A percentile compares a stretch with the other conserved stretches of the same genome.
Evolutionary conservation across 208 protist genomes (phyloP).

Genomic region (Phytomonas francai): DNA sequence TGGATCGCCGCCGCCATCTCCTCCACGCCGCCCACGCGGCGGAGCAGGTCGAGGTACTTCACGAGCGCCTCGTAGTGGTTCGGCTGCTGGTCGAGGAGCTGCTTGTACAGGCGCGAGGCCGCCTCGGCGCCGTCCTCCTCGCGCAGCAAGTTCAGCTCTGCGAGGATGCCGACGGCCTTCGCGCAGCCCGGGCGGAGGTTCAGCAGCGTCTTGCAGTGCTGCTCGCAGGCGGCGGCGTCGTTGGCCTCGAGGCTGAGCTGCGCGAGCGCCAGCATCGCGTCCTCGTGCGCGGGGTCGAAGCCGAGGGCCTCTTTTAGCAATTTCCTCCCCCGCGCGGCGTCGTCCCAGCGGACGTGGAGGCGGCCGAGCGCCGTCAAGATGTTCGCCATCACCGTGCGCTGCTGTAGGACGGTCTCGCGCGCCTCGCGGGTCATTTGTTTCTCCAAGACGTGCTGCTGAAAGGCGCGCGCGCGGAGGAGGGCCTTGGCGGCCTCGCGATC

Average conservation of each 20-base stretch:
- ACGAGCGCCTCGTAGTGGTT: constrained; percentile 87
- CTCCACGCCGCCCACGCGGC: constrained; percentile 44
- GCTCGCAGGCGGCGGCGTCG: constrained; percentile 85
- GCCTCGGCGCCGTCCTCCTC: constrained; percentile 69
- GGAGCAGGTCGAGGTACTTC: constrained; percentile 80
- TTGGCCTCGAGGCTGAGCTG: constrained; percentile 61
- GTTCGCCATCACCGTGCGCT: constrained; percentile 55
- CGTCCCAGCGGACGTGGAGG: constrained; percentile 18
- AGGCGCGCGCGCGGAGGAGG: constrained; percentile 55
- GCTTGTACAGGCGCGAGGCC: constrained; percentile 78
- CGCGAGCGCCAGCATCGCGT: constrained; percentile 69
- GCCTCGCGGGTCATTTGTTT: constrained; percentile 68
- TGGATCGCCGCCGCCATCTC: constrained; percentile 34
- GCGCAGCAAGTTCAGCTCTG: constrained; percentile 85
- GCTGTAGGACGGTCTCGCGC: constrained; percentile 70
- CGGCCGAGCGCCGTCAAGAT: constrained; percentile 80
- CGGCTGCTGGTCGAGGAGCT: constrained; percentile 78
- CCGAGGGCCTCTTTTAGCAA: constrained; percentile 82
- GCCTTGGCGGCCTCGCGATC: constrained; percentile 30
- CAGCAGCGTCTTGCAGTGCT: constrained; percentile 83
- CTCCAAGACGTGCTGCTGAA: constrained; percentile 66
- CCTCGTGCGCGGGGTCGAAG: constrained; percentile 74
- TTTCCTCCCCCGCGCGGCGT: constrained; percentile 50
- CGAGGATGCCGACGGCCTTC: constrained; percentile 89
- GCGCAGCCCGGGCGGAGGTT: constrained; percentile 76